Evolutionary conservation across 805 yeast species (phyloP).

Genomic region (Barnettozyma sp.): DNA sequence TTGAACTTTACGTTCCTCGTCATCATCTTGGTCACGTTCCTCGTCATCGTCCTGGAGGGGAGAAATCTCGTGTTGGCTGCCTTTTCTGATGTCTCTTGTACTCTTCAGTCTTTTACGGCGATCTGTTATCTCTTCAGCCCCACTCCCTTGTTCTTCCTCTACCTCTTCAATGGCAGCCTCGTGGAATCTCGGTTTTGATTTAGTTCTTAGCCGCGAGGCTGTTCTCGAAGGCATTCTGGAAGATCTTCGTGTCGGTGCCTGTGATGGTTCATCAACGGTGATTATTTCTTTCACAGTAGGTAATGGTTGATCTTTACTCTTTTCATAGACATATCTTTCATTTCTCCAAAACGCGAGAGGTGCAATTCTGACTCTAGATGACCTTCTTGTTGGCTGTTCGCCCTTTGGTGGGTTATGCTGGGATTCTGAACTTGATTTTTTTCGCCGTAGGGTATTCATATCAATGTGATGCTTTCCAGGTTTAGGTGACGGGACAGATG

Average conservation of each 20-base stretch:
- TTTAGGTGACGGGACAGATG: constrained; percentile 1
- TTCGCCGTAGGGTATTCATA: constrained; percentile 4
- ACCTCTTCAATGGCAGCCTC: neutral
- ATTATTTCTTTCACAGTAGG: constrained; percentile 55
- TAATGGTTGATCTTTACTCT: constrained; percentile 33
- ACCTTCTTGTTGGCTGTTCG: constrained; percentile 43
- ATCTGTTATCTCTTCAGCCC: constrained; percentile 3
- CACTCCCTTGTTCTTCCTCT: neutral
- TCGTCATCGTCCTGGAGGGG: too few relatives aligned
- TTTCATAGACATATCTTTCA: constrained; percentile 60
- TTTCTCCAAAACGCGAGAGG: constrained; percentile 84
- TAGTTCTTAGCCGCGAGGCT: constrained; percentile 4
- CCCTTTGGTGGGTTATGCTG: neutral
- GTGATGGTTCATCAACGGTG: constrained; percentile 28
- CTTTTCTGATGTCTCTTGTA: too few relatives aligned
- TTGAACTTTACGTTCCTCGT: constrained; percentile 23
- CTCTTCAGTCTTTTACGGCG: too few relatives aligned
- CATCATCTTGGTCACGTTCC: constrained; percentile 17
- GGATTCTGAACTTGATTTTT: constrained; percentile 11
- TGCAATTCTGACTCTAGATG: constrained; percentile 56
- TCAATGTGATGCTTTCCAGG: constrained; percentile 8
- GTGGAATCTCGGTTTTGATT: neutral
- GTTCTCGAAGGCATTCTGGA: constrained; percentile 13
- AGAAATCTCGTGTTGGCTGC: too few relatives aligned
- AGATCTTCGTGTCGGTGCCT: constrained; percentile 13